A percentile compares a stretch with the other conserved stretches of the same genome.
These are phyloP conservation scores for Lithocarpus polystachyus DNA, from an alignment of 306 rosid genomes.

Conservation along the genomic window DNA sequence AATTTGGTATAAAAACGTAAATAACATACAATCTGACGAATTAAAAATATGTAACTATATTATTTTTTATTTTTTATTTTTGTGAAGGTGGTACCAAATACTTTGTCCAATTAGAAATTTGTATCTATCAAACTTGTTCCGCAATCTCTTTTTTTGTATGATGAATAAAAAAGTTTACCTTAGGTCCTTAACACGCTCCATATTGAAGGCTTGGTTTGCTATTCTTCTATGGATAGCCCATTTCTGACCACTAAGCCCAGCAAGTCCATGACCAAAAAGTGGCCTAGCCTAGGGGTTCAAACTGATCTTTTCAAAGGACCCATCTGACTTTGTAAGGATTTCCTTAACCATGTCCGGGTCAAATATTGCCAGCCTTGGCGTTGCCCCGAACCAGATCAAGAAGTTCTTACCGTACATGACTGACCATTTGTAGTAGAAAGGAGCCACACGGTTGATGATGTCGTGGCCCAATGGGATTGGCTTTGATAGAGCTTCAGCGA, in stretches of 20 bases:
- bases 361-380: constrained; percentile 54
- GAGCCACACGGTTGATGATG: constrained; percentile 37
- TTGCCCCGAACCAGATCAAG: constrained; percentile 66
- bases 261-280: constrained; percentile 59
- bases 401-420: constrained; percentile 54
- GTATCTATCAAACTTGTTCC: too few species aligned
- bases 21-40: rapidly evolving
- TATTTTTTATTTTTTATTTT: too few species aligned
- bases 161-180: constrained; percentile 30
- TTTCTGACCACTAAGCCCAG: constrained; percentile 43
- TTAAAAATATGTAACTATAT: too few species aligned
- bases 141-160: background rate
- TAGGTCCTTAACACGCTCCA: constrained; percentile 58
- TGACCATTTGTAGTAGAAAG: constrained; percentile 61
- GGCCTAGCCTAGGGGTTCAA: constrained; percentile 39
- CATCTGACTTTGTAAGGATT: constrained; percentile 41
- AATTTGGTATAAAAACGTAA: too few species aligned
- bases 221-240: constrained; percentile 59
- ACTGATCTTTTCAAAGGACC: constrained; percentile 26
- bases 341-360: constrained; percentile 67
- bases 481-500: constrained; percentile 34
- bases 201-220: constrained; percentile 49
- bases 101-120: too few species aligned
- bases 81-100: too few species aligned
- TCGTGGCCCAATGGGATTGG: constrained; percentile 38